Evolutionary conservation across 75 land plant genomes (phyloP).

Genomic region (Chamaecyparis obtusa): DNA sequence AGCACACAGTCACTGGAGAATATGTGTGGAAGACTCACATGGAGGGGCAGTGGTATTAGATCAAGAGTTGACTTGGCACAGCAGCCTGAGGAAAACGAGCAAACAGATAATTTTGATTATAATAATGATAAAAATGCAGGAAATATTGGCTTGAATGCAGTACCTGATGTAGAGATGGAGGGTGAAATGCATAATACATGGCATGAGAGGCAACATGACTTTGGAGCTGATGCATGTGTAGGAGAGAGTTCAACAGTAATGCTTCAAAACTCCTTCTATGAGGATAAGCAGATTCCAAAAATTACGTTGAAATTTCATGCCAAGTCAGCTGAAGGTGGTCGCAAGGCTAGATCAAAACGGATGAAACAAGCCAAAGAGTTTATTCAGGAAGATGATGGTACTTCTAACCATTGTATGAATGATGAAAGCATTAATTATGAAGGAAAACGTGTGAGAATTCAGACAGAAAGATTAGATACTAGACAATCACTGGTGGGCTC

Average conservation of each 20-base stretch:
- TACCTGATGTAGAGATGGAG: conserved; percentile 9
- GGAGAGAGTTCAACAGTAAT: conserved; percentile 6
- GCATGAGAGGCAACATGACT: conserved; percentile 42
- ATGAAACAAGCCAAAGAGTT: conserved; percentile 12
- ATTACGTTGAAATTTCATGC: conserved; percentile 9
- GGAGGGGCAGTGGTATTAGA: conserved; percentile 12
- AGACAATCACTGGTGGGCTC: conserved; percentile 17
- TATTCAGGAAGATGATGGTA: conserved; percentile 2
- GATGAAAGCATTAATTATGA: conserved; percentile 7
- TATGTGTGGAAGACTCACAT: not conserved
- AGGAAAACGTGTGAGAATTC: conserved; percentile 10
- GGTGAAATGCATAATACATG: conserved; percentile 36
- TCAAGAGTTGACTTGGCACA: not conserved
- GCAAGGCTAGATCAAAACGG: conserved; percentile 25
- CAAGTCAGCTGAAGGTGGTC: conserved; percentile 7
- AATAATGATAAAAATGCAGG: not conserved
- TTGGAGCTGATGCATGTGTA: conserved; percentile 13
- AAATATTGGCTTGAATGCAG: not conserved
- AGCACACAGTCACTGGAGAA: not conserved
- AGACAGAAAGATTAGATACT: not conserved
- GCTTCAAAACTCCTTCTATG: conserved; percentile 23
- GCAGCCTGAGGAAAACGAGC: conserved; percentile 7
- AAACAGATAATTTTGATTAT: not conserved
- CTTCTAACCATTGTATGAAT: not conserved
- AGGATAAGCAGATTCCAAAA: conserved; percentile 8